Percentiles rank a stretch among this genome's conserved stretches.
These are phyloP conservation scores for Melampsora larici-populina DNA, from an alignment of 1,284 basidiomycete species.

Conservation along the genomic window DNA sequence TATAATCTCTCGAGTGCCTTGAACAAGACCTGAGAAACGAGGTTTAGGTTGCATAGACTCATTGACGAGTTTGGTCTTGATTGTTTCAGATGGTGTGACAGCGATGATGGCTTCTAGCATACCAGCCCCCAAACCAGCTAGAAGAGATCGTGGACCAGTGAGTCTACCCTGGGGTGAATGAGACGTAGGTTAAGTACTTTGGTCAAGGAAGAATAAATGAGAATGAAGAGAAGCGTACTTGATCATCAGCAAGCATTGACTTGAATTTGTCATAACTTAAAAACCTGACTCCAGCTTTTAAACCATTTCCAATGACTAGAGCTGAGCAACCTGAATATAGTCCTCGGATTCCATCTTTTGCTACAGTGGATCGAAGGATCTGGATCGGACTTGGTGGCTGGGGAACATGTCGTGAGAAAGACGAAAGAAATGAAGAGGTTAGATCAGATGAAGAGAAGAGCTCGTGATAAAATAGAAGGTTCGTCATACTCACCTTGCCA, in stretches of 20 bases:
- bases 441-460: slow-evolving; percentile 52
- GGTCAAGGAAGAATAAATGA: no score
- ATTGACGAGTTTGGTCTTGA: slow-evolving; percentile 98
- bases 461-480: slow-evolving; percentile 58
- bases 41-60: slow-evolving; percentile 81
- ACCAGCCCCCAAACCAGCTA: slow-evolving; percentile 90
- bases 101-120: slow-evolving; percentile 91
- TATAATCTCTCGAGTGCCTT: slow-evolving; percentile 79
- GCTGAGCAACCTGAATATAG: slow-evolving; percentile 83
- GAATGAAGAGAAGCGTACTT: slow-evolving; percentile 60
- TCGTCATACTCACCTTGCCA: slow-evolving; percentile 52
- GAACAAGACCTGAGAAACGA: slow-evolving; percentile 79
- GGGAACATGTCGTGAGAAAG: slow-evolving; percentile 45
- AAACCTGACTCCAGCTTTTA: slow-evolving; percentile 91
- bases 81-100: slow-evolving; percentile 95
- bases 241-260: slow-evolving; percentile 70
- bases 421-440: slow-evolving; percentile 54
- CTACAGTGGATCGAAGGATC: slow-evolving; percentile 69
- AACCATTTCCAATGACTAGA: slow-evolving; percentile 79
- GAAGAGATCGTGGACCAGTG: slow-evolving; percentile 73
- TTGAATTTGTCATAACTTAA: slow-evolving; percentile 94
- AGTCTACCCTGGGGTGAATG: slow-evolving; percentile 70
- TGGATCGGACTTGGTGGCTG: slow-evolving; percentile 67
- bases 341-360: slow-evolving; percentile 68
- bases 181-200: slow-evolving; percentile 2